Base-by-base conservation (phyloP, 2,329 filamentous ascomycete species). In the Penicillium sp. region DNA sequence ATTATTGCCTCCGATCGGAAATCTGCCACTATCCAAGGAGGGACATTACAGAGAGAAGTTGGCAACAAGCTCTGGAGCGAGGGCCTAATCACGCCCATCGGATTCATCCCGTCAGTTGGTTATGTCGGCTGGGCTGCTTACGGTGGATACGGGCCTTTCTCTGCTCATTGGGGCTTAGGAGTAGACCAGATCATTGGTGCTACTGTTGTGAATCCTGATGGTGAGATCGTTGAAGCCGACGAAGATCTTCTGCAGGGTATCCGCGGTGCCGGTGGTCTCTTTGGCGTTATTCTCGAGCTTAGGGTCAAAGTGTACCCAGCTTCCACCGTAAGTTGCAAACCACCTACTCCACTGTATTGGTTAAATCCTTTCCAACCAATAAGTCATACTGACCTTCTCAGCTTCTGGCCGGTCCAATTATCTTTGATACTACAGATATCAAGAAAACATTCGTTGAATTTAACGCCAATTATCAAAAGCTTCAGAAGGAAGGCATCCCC, bases 151-250 rank as follows among this genome's bases (percentile, higher is more conserved):
- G 74, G 73, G 2, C 58, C 66, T 0, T 65, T 71, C 19, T 60
- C 62, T 2, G 54, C 60, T 1, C 39, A 46, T 2, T 68, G 61
- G 49, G 74, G 75, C 3, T 50, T 75, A 0, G 73, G 73, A 0
- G 66, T 67, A 8, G 74, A 77, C 51, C 70, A 76, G 56, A 74
- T 77, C 14, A 34, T 76, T 1, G 67, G 62, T 0, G 63, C 63
- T 0, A 59, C 40, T 2, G 19, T 66, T 1, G 54, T 64, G 1
- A 48, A 58, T 14, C 39, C 55, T 2, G 7, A 54, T 5, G 62
- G 60, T 1, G 40, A 56, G 2, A n/a, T 64, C 0, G 21, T 60
- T 9, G 36, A 52, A 0, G 58, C 60, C 0, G 55, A 66, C 44
- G 29, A 51, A 13, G 31, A 26, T 3, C 26, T 63, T n/a, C 37